Conservation (phyloP, 2,329 filamentous ascomycete species). For the Verticillium longisporum region DNA sequence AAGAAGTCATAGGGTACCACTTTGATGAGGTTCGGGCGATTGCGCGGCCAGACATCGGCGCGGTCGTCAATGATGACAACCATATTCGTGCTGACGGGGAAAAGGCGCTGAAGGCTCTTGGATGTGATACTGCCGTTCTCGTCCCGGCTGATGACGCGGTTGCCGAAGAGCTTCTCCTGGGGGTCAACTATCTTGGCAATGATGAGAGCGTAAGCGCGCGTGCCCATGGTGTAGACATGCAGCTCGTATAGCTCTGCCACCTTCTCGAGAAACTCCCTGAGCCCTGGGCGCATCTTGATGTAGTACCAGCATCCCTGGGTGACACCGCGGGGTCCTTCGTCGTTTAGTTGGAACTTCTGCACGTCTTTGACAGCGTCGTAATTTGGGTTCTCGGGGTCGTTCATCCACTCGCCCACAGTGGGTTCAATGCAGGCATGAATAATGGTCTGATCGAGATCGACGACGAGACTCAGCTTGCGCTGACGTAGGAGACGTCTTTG, state of each 20-base stretch:
- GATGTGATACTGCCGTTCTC: conserved; percentile 90
- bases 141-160: conserved; percentile 91
- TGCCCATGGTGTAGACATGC: conserved; percentile 99
- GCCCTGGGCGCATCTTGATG: conserved; percentile 89
- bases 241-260: conserved; percentile 82
- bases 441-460: conserved; percentile 96
- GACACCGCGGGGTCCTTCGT: conserved; percentile 69
- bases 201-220: conserved; percentile 86
- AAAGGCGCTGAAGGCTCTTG: conserved; percentile 84
- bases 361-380: conserved; percentile 87
- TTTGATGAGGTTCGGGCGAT: conserved; percentile 88
- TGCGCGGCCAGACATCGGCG: conserved; percentile 89
- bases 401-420: conserved; percentile 92
- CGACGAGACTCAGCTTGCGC: conserved; percentile 84
- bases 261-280: conserved; percentile 71
- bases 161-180: conserved; percentile 80
- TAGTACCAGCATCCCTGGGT: conserved; percentile 83
- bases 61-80: conserved; percentile 98
- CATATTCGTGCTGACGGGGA: conserved; percentile 97
- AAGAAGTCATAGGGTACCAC: conserved; percentile 97
- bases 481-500: conserved; percentile 75
- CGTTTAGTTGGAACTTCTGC: conserved; percentile 76
- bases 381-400: conserved; percentile 82
- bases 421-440: conserved; percentile 97
- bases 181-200: conserved; percentile 93